A percentile compares a stretch with the other conserved stretches of the same genome.
phyloP scores from a whole-genome alignment of 2,329 filamentous ascomycete species.

The Claviceps purpurea region DNA sequence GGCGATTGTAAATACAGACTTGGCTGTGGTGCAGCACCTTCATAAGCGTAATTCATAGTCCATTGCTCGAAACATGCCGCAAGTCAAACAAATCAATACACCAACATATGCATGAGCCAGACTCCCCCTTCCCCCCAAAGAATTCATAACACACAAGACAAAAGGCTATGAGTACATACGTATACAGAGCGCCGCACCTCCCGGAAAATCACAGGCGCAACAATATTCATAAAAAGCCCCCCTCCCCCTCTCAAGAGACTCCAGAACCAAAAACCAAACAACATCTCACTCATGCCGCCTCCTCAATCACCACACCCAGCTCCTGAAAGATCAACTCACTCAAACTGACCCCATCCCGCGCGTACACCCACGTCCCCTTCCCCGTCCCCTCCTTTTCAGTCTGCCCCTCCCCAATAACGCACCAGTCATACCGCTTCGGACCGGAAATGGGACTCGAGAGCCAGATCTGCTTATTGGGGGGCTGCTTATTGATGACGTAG shows the following conservation, averaged over 20 bases:
- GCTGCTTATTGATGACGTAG: slow-evolving; percentile 97
- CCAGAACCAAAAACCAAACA: background rate
- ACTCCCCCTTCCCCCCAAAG: too few species aligned
- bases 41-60: too few species aligned
- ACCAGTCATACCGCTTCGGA: slow-evolving; percentile 90
- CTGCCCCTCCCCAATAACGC: slow-evolving; percentile 57
- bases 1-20: too few species aligned
- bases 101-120: too few species aligned
- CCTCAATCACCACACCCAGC: slow-evolving; percentile 51
- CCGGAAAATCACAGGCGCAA: too few species aligned
- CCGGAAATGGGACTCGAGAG: slow-evolving; percentile 82
- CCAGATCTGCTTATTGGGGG: slow-evolving; percentile 96
- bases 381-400: slow-evolving; percentile 63
- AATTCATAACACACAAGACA: too few species aligned
- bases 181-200: too few species aligned
- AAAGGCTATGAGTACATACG: too few species aligned
- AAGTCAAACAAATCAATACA: too few species aligned
- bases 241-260: background rate
- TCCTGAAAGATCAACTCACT: slow-evolving; percentile 62
- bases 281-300: slow-evolving; percentile 5
- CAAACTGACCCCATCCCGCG: slow-evolving; percentile 68
- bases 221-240: background rate
- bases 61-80: too few species aligned
- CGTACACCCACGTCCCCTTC: slow-evolving; percentile 71
- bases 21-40: background rate